phyloP scores from a whole-genome alignment of 75 land plant species.

The Pinus taeda region DNA sequence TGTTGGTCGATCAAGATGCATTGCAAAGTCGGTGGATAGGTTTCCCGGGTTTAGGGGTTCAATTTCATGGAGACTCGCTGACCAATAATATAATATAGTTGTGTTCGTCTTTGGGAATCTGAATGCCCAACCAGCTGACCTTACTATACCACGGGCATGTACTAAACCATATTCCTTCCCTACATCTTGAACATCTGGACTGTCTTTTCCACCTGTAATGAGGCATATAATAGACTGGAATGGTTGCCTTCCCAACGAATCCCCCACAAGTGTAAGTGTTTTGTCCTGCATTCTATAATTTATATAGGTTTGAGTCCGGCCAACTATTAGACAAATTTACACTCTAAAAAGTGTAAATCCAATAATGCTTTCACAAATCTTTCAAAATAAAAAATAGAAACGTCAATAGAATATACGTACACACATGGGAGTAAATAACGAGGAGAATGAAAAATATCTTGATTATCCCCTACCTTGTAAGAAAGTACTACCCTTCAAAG shows the following conservation, averaged over 20 bases:
- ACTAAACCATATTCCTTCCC: constrained; percentile 57
- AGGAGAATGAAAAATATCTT: background rate
- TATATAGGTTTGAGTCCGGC: too few species aligned
- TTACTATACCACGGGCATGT: constrained; percentile 42
- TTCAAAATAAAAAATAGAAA: too few species aligned
- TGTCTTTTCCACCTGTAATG: constrained; percentile 62
- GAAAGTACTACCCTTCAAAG: constrained; percentile 48
- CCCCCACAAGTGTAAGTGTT: constrained; percentile 85
- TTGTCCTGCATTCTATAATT: constrained; percentile 71
- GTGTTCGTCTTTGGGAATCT: constrained; percentile 74
- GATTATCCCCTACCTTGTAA: constrained; percentile 45
- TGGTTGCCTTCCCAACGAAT: constrained; percentile 90
- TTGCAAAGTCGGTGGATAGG: constrained; percentile 42
- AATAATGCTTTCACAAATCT: too few species aligned
- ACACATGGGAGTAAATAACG: background rate
- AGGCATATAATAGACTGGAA: constrained; percentile 92
- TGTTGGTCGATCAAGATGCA: constrained; percentile 89
- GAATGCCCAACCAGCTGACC: constrained; percentile 76
- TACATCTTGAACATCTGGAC: constrained; percentile 43
- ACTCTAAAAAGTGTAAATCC: too few species aligned
- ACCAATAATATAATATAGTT: constrained; percentile 87
- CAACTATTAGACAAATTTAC: too few species aligned
- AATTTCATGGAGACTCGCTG: constrained; percentile 68
- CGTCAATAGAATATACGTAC: too few species aligned
- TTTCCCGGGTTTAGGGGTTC: constrained; percentile 38